phyloP scores from a whole-genome alignment of 2,329 filamentous ascomycete species.

The Anthostomella pinea region DNA sequence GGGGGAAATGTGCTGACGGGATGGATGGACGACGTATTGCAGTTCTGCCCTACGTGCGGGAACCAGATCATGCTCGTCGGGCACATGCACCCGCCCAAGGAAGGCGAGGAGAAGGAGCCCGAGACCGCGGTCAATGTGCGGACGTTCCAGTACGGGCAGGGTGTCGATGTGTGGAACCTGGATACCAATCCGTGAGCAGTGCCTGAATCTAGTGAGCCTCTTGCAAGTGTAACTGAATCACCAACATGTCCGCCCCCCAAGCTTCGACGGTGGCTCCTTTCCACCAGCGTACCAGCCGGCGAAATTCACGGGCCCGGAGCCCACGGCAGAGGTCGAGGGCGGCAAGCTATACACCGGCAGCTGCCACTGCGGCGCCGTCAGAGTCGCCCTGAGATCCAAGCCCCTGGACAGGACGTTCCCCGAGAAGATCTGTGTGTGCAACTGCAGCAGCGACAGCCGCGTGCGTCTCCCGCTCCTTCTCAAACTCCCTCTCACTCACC shows the following conservation, averaged over 20 bases:
- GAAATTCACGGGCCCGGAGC: conserved; percentile 40
- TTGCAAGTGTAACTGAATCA: too few relatives aligned
- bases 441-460: conserved; percentile 49
- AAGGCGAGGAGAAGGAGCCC: conserved; percentile 27
- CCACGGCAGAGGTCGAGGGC: conserved; percentile 35
- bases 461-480: conserved; percentile 23
- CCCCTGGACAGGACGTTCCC: conserved; percentile 39
- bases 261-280: conserved; percentile 37
- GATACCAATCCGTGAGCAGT: conserved; percentile 37
- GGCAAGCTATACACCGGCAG: conserved; percentile 45
- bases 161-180: conserved; percentile 41
- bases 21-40: too few relatives aligned
- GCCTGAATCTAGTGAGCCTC: too few relatives aligned
- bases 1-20: conserved; percentile 4
- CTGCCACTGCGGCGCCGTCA: conserved; percentile 53
- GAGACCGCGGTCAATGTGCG: conserved; percentile 44
- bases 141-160: conserved; percentile 39
- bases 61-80: conserved; percentile 37
- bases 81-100: conserved; percentile 19
- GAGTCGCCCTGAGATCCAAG: conserved; percentile 40
- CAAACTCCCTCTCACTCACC: background rate
- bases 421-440: conserved; percentile 40
- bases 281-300: conserved; percentile 34
- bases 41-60: conserved; percentile 54
- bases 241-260: conserved; percentile 4